Evolutionary conservation across 2,329 filamentous ascomycete species (phyloP).

Genomic region (Monilinia fructicola): DNA sequence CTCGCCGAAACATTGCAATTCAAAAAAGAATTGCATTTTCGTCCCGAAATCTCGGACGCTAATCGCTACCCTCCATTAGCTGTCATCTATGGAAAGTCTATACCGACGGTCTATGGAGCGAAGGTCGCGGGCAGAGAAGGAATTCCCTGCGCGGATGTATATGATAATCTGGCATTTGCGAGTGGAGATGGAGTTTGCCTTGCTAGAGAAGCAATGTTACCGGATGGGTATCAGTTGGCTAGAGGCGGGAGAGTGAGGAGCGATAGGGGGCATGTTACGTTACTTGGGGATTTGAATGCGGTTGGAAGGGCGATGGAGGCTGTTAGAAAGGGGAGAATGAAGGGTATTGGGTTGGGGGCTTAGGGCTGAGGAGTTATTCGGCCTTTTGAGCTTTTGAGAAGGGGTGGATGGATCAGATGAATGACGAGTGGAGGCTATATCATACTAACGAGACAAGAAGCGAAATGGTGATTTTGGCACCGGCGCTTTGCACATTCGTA

Average conservation of each 20-base stretch:
- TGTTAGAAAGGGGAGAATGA: conserved; percentile 63
- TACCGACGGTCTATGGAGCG: conserved; percentile 81
- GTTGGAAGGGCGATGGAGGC: conserved; percentile 73
- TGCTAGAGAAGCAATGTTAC: conserved; percentile 81
- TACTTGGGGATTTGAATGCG: conserved; percentile 80
- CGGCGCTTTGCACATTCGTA: background rate
- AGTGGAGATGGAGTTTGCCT: conserved; percentile 88
- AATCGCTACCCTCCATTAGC: conserved; percentile 81
- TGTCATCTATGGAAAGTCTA: conserved; percentile 82
- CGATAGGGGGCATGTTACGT: conserved; percentile 81
- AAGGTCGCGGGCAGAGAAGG: conserved; percentile 70
- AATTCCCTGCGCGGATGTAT: conserved; percentile 74
- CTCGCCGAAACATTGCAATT: conserved; percentile 71
- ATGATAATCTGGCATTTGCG: conserved; percentile 83
- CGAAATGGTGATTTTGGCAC: background rate
- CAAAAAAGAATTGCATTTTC: conserved; percentile 70
- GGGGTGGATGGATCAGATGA: background rate
- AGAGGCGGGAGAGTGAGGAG: conserved; percentile 73
- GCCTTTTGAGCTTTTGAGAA: background rate
- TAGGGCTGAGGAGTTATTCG: background rate
- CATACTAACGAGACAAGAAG: background rate
- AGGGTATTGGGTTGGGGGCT: conserved; percentile 69
- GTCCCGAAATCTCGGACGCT: conserved; percentile 54
- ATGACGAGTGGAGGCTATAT: background rate
- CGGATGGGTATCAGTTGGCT: conserved; percentile 72